Conservation (phyloP, 2,329 filamentous ascomycete genomes). For the Phyllosticta ampelicida region DNA sequence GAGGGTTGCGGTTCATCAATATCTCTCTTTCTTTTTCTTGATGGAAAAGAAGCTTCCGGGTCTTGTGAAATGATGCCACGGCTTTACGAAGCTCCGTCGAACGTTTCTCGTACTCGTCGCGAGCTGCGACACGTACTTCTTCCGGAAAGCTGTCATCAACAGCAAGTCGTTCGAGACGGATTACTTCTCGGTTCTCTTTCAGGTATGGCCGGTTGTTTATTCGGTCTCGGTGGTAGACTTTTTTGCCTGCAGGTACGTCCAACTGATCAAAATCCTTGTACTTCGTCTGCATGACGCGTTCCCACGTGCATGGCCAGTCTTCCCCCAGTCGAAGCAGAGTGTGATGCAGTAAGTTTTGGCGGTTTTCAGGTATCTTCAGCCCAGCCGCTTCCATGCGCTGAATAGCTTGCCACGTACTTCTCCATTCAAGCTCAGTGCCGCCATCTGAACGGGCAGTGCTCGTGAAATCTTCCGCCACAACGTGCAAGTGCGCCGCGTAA, state of each 20-base stretch:
- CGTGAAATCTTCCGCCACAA: not conserved
- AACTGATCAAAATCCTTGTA: not conserved
- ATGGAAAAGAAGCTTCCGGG: not conserved
- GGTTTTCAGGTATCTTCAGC: not conserved
- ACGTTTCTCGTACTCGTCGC: conserved; percentile 1
- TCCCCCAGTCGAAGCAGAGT: not conserved
- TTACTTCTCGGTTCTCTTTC: not conserved
- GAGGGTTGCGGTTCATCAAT: conserved; percentile 33
- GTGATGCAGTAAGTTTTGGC: conserved; percentile 4
- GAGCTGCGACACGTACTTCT: not conserved
- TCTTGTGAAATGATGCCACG: not conserved
- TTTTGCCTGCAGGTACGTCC: not conserved
- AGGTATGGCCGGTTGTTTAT: not conserved
- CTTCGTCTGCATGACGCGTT: not conserved
- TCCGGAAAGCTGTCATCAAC: not conserved
- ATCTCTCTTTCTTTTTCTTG: not conserved
- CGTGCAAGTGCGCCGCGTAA: not conserved
- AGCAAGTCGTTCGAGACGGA: not conserved
- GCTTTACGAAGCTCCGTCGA: not conserved
- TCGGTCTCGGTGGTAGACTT: not conserved
- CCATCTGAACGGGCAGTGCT: not conserved
- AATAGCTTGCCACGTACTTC: not conserved
- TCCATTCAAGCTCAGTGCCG: not conserved
- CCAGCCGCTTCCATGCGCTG: conserved; percentile 1
- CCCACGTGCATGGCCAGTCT: not conserved